Conservation (phyloP, 176 grass and related monocot genomes). For the Paspalum notatum region DNA sequence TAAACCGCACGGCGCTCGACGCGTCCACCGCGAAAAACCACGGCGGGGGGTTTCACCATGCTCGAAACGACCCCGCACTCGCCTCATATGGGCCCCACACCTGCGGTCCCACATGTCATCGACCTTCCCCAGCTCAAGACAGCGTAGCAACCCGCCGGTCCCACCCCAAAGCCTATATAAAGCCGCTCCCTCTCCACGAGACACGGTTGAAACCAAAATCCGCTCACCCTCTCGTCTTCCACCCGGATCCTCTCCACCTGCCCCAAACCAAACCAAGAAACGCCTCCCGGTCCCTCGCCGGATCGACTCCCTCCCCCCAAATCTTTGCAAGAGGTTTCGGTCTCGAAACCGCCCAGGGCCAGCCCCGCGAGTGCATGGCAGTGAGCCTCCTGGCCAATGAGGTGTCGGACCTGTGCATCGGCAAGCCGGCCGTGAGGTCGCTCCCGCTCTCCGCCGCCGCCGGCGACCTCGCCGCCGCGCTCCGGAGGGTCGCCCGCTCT, state of each 20-base stretch:
- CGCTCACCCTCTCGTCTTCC: background rate
- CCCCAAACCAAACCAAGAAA: background rate
- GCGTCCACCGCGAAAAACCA: slow-evolving; percentile 31
- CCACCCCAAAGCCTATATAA: slow-evolving; percentile 43
- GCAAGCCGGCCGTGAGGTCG: slow-evolving; percentile 83
- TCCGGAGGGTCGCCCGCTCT: slow-evolving; percentile 52
- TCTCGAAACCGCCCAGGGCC: slow-evolving; percentile 50
- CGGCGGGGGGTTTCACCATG: background rate
- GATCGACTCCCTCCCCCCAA: background rate
- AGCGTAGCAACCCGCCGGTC: background rate
- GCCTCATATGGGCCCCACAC: fast-evolving
- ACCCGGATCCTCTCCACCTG: slow-evolving; percentile 6
- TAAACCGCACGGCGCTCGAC: background rate
- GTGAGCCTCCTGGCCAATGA: slow-evolving; percentile 74
- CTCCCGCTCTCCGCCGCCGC: slow-evolving; percentile 71
- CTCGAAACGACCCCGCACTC: background rate
- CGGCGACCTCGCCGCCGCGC: slow-evolving; percentile 60
- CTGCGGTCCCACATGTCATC: background rate
- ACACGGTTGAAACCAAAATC: slow-evolving; percentile 12
- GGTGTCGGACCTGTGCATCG: slow-evolving; percentile 96
- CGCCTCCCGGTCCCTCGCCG: background rate
- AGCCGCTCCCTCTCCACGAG: background rate
- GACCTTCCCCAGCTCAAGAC: fast-evolving
- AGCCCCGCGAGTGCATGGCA: slow-evolving; percentile 81
- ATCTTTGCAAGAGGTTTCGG: slow-evolving; percentile 42